These are phyloP conservation scores for Papiliotrema laurentii DNA, from an alignment of 1,284 basidiomycete species.

Conservation along the genomic window DNA sequence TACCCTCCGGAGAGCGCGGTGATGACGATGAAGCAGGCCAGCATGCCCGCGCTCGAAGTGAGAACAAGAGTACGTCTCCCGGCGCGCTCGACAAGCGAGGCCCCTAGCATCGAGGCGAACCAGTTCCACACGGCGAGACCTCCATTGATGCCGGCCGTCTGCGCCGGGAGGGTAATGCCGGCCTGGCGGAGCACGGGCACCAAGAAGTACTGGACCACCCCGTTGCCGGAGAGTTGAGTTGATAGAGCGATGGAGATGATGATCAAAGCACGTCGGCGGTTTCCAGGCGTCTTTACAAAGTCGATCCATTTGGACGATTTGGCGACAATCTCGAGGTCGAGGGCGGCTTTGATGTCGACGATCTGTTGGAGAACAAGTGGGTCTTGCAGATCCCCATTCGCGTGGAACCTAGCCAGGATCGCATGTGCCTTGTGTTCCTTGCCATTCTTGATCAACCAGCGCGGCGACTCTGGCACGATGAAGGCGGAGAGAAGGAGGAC, in stretches of 20 bases:
- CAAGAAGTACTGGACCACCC: slow-evolving; percentile 1
- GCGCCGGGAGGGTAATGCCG: background rate
- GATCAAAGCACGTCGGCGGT: slow-evolving; percentile 19
- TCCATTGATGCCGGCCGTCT: background rate
- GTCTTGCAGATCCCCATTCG: slow-evolving; percentile 45
- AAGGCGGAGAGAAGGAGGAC: slow-evolving; percentile 21
- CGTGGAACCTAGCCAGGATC: slow-evolving; percentile 53
- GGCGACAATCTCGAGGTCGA: slow-evolving; percentile 38
- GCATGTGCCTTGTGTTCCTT: slow-evolving; percentile 3
- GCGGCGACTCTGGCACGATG: slow-evolving; percentile 14
- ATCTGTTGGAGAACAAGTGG: slow-evolving; percentile 44
- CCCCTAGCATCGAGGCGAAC: slow-evolving; percentile 26
- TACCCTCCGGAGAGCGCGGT: slow-evolving; percentile 52
- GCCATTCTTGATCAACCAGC: slow-evolving; percentile 8
- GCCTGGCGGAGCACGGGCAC: background rate
- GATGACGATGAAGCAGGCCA: slow-evolving; percentile 61
- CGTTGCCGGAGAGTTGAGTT: slow-evolving; percentile 25
- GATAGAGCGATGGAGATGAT: slow-evolving; percentile 35
- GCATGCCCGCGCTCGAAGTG: slow-evolving; percentile 60
- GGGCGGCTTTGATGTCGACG: slow-evolving; percentile 45
- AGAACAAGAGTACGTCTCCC: slow-evolving; percentile 45
- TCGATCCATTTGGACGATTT: slow-evolving; percentile 11
- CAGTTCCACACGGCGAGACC: slow-evolving; percentile 2
- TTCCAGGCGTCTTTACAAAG: slow-evolving; percentile 13
- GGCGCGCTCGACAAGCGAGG: slow-evolving; percentile 32